These are phyloP conservation scores for maize (Zea mays) DNA, from an alignment of 176 grass and related monocot species.

Conservation along the genomic window Zm-B73-REFERENCE-NAM-5.0 NC_050097.1:174047001-174047500, in stretches of 20 bases:
- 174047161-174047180: too few relatives aligned
- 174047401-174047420: slow-evolving; percentile 10
- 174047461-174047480: slow-evolving; percentile 18
- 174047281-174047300: neutral
- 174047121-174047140: too few relatives aligned
- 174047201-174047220: too few relatives aligned
- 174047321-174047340: neutral
- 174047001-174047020: too few relatives aligned
- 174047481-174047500: neutral
- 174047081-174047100: too few relatives aligned
- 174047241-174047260: neutral
- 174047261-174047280: neutral
- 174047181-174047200: too few relatives aligned
- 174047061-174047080: too few relatives aligned
- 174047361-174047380: slow-evolving; percentile 11
- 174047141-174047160: too few relatives aligned
- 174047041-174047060: too few relatives aligned
- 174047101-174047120: too few relatives aligned
- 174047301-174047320: neutral
- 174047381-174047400: neutral
- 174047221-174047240: too few relatives aligned
- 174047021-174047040: too few relatives aligned
- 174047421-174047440: slow-evolving; percentile 24
- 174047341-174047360: slow-evolving; percentile 59
- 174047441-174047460: neutral